Evolutionary conservation across 192 early-diverging fungal species (phyloP), one percentile per base, ranked within the genome.

Genomic region (Spinellus fusiger): DNA sequence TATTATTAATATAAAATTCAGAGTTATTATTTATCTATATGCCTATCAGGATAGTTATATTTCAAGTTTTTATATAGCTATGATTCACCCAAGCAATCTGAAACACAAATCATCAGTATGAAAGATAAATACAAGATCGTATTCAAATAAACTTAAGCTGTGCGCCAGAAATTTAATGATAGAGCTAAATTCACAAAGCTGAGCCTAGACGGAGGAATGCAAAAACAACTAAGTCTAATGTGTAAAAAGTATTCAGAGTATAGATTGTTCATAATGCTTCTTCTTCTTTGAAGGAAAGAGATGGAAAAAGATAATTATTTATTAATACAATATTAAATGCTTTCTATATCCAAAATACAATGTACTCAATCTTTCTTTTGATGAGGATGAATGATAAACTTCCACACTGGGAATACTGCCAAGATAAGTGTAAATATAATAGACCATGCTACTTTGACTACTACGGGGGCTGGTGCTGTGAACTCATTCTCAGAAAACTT

Each of bases 401-500:
- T 84, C 82, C 84, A 91, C 16, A 92, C 54, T 3, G 89, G 85
- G 70, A 92, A 98, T 23, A 68, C 73, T 12, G 76, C 77, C 15
- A 98, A 64, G 3, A 77, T 31, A 3, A 71, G 65, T 6, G 79
- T 61, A 22, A 94, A 84, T 0, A 79, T 46, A 25, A 61, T 64
- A 12, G 73, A 61, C 95, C 95, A 98, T 56, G 89, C 91, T 47
- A 82, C 69, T 12, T 85, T 71, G 4, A 95, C 87, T 10, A 67
- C 6, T 7, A 64, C 66, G 10, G 95, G 95, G 13, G 85, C 84
- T 5, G 93, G 88, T 49, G 84, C 79, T 0, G 83, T 70, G 70
- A 98, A 98, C 73, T 95, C 93, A 51, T 86, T 93, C 34, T 78
- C 77, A 10, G 85, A 81, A 77, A 93, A 95, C 73, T 98, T 98